Base-by-base conservation (phyloP, 208 protist species). In the Kentomonas sorsogonicus region DNA sequence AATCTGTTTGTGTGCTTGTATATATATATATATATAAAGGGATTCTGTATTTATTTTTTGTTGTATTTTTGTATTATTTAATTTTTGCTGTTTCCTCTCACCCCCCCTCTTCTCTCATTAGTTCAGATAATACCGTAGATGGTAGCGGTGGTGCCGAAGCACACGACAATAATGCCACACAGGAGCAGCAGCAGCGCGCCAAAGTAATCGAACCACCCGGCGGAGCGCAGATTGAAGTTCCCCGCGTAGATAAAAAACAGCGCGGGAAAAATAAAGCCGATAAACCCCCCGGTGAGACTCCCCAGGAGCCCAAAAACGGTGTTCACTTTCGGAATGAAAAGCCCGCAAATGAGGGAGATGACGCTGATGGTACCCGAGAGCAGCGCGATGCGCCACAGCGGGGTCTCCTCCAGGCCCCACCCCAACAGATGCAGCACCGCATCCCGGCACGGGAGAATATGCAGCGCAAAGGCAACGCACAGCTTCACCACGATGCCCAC, bases 321-420 rank as follows among this genome's bases (percentile, higher is more conserved):
- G 62, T 80, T 83, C 27, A 90, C 72, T n/a, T 87, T 79, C 1
- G 79, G 79, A 54, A 90, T 81, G 56, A 90, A 78, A 3, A 93
- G 48, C 11, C 79, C 82, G 18, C 56, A 62, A 20, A 93, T 16
- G 30, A 90, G 72, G 26, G 80, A 67, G 18, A 75, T 13, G 10
- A 72, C 6, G 46, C 68, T 71, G 7, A 88, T 52, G 51, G 62
- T 50, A n/a, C n/a, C n/a, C 10, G 64, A 47, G 52, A 66, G 73
- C 23, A 87, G 55, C 29, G 82, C 20, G 10, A 63, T 61, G 52
- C 70, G 69, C 65, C 71, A 85, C 25, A 70, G 58, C 5, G 83
- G 55, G 15, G 77, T 82, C 38, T 77, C 27, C n/a, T n/a, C n/a
- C 18, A 89, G 45, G 33, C 83, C 36, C 83, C 72, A 82, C 38